These are phyloP conservation scores for Pythium monospermum DNA, from an alignment of 352 stramenopile species.

Conservation along the genomic window DNA sequence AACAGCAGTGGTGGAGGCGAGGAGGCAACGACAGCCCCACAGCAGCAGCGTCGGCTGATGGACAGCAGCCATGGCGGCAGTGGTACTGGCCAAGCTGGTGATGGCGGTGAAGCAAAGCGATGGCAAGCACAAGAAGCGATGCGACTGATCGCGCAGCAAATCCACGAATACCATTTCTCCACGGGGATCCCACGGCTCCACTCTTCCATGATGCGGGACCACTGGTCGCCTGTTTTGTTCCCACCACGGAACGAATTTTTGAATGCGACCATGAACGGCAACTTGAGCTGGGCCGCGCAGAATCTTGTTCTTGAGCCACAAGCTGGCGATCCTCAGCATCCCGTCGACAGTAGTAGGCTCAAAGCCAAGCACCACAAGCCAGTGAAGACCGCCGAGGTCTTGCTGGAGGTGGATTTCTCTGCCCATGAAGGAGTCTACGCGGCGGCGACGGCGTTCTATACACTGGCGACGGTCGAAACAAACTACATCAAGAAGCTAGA, in stretches of 20 bases:
- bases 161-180: slow-evolving; percentile 50
- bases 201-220: slow-evolving; percentile 18
- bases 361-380: no score
- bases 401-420: background rate
- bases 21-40: no score
- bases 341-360: no score
- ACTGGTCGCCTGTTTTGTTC: slow-evolving; percentile 23
- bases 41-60: no score
- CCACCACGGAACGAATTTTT: slow-evolving; percentile 28
- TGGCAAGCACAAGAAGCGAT: background rate
- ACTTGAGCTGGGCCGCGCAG: no score
- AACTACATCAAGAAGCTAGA: background rate
- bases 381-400: background rate
- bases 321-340: background rate
- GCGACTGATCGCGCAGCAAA: slow-evolving; percentile 5
- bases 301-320: no score
- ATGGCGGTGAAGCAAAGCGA: background rate
- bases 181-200: slow-evolving; percentile 45
- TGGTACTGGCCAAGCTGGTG: background rate
- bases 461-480: slow-evolving; percentile 2
- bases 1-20: background rate
- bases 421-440: slow-evolving; percentile 9
- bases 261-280: background rate
- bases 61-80: no score
- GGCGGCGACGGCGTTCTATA: slow-evolving; percentile 10